Conservation (phyloP, 176 grass and related monocot species). For the Guadua angustifolia region DNA sequence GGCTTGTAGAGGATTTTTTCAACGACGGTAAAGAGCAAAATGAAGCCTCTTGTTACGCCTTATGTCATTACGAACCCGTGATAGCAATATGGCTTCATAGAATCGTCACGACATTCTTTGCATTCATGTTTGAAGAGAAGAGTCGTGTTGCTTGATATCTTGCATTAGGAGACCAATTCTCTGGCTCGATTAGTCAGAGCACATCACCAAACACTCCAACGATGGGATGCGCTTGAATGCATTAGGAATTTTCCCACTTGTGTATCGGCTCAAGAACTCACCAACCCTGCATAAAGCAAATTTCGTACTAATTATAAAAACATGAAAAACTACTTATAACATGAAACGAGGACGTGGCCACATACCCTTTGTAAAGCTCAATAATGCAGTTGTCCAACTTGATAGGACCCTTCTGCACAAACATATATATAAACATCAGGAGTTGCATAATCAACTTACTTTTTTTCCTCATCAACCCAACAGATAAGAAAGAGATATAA, state of each 20-base stretch:
- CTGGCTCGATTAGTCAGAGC: constrained; percentile 77
- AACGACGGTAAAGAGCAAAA: constrained; percentile 81
- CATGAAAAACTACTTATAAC: neutral
- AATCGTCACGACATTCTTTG: constrained; percentile 64
- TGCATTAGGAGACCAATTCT: constrained; percentile 90
- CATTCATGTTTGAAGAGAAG: constrained; percentile 90
- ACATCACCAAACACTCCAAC: constrained; percentile 76
- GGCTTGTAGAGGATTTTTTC: constrained; percentile 87
- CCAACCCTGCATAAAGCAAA: constrained; percentile 66
- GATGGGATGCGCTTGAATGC: constrained; percentile 84
- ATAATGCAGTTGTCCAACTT: constrained; percentile 65
- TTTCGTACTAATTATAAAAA: neutral
- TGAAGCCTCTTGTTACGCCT: constrained; percentile 81
- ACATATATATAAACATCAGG: constrained; percentile 17
- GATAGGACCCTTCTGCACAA: constrained; percentile 60
- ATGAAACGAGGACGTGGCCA: neutral
- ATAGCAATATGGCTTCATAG: constrained; percentile 78
- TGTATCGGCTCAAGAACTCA: constrained; percentile 75
- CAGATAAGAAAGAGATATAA: too few relatives aligned
- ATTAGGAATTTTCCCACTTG: constrained; percentile 83
- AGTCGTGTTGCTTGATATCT: constrained; percentile 86
- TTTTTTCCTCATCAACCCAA: neutral
- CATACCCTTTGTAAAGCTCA: constrained; percentile 76
- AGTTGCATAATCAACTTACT: neutral
- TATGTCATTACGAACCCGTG: constrained; percentile 85